Base-by-base conservation (phyloP, 108 stramenopile genomes). In the Skeletonema marinoi region DNA sequence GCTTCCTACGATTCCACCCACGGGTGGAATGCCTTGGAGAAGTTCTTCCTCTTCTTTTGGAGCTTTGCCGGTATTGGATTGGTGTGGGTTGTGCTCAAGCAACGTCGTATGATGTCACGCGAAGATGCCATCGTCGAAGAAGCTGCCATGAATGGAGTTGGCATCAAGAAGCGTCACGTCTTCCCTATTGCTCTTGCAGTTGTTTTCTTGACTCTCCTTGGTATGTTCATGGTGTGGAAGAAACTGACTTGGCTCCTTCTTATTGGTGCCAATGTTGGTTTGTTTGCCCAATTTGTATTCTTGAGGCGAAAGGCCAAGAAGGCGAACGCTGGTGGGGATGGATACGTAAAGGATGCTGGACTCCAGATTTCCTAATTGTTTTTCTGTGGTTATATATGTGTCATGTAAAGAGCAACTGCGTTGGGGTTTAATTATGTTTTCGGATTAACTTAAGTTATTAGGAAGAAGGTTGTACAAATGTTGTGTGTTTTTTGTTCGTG, bases 101-200 rank as follows among this genome's bases (percentile, higher is more conserved):
- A 83, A 79, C 82, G 82, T 32, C 77, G 78, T 30, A 65, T 63
- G 25, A 83, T 83, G 82, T 58, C 82, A 46, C 72, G 73, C 4
- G 78, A 83, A 64, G 82, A 83, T 65, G 82, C 82, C 30, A 79
- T 83, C 12, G 77, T 79, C 7, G 82, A 83, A 74, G 82, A 83
- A 75, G 82, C 82, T 9, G 61, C 78, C 46, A 75, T 83, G 78
- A 67, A 78, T n/a, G 74, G 78, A 12, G 68, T 79, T 31, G 82
- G 82, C 36, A 72, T 83, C 50, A 74, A 79, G 62, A 83, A 79
- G 44, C 77, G 78, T 42, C 82, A 83, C 54, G 73, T 83, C 36
- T 78, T 83, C 73, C 78, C 78, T 33, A 75, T 78, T 59, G 78
- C 73, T 14, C 73, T 83, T 21, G 78, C 60, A 38, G 42, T 83